These are phyloP conservation scores for Choricystis sp. DNA, from an alignment of 139 green algal genomes.

Conservation along the genomic window DNA sequence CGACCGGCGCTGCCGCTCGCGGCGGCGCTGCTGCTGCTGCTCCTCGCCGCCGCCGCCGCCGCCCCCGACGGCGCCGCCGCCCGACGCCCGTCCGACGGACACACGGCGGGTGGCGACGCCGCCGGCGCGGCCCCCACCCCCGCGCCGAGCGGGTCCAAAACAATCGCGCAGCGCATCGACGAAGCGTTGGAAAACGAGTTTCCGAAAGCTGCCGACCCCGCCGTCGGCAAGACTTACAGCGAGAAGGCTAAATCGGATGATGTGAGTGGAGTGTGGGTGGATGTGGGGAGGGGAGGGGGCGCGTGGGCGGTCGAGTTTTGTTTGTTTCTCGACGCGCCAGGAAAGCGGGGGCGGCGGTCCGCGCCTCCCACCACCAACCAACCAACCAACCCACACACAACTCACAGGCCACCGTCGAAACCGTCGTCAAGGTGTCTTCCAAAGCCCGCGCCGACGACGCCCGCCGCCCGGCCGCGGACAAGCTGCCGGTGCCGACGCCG, in stretches of 20 bases:
- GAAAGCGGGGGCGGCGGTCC: too few species aligned
- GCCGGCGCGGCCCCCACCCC: too few species aligned
- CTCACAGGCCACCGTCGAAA: conserved; percentile 35
- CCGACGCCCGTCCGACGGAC: too few species aligned
- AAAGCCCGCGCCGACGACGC: conserved; percentile 20
- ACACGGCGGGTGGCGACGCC: too few species aligned
- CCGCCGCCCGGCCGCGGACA: conserved; percentile 1
- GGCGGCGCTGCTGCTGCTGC: too few species aligned
- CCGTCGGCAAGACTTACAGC: conserved; percentile 40
- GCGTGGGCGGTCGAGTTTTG: not conserved
- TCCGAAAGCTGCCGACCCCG: conserved; percentile 21
- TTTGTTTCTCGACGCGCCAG: not conserved
- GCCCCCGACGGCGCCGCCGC: too few species aligned
- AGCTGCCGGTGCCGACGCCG: conserved; percentile 2
- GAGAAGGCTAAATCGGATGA: conserved; percentile 30
- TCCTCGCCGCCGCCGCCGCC: too few species aligned
- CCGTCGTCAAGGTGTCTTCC: conserved; percentile 41
- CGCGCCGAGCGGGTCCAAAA: too few species aligned
- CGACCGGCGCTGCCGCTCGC: too few species aligned
- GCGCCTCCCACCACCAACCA: not conserved
- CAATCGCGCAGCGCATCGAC: conserved; percentile 18
- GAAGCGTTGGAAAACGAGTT: conserved; percentile 50
- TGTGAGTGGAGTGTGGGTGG: conserved; percentile 9
- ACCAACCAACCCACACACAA: not conserved
- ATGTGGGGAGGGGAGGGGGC: not conserved